Evolutionary conservation across 2,329 filamentous ascomycete species (phyloP).

Genomic region (Monosporascus cannonballus): DNA sequence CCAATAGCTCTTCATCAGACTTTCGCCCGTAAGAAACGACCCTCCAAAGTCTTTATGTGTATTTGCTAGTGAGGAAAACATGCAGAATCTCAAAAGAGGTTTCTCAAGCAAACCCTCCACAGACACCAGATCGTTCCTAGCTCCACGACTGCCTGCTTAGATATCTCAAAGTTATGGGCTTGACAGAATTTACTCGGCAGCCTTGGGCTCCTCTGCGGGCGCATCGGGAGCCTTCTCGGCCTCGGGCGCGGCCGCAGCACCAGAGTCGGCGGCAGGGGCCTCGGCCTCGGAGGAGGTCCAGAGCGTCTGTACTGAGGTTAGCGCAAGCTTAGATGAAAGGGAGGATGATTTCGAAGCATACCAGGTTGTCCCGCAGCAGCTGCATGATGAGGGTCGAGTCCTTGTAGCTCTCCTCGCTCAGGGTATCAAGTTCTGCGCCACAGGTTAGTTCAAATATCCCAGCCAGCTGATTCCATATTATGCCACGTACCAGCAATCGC

Average conservation of each 20-base stretch:
- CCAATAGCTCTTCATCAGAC: conserved; percentile 41
- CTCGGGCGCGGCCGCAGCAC: conserved; percentile 48
- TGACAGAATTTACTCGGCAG: conserved; percentile 47
- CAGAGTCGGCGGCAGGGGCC: conserved; percentile 48
- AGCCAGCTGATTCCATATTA: neutral
- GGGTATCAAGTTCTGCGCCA: conserved; percentile 77
- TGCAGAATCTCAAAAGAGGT: conserved; percentile 38
- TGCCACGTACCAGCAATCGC: conserved; percentile 68
- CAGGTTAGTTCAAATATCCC: conserved; percentile 15
- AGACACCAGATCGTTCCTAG: conserved; percentile 53
- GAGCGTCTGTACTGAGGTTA: conserved; percentile 64
- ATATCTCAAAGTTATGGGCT: conserved; percentile 33
- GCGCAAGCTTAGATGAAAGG: conserved; percentile 9
- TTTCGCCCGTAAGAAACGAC: conserved; percentile 25
- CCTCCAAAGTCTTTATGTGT: conserved; percentile 32
- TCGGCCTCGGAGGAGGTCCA: conserved; percentile 99
- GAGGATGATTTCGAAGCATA: conserved; percentile 36
- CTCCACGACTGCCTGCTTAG: conserved; percentile 37
- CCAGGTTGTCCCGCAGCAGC: conserved; percentile 93
- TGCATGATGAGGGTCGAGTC: conserved; percentile 99
- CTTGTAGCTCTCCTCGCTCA: conserved; percentile 99
- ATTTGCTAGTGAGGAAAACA: conserved; percentile 47
- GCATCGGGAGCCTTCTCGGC: conserved; percentile 52
- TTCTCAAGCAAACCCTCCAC: conserved; percentile 55
- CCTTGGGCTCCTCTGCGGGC: conserved; percentile 63